Evolutionary conservation across 2,329 filamentous ascomycete genomes (phyloP).

Genomic region (Ophiostoma piceae): DNA sequence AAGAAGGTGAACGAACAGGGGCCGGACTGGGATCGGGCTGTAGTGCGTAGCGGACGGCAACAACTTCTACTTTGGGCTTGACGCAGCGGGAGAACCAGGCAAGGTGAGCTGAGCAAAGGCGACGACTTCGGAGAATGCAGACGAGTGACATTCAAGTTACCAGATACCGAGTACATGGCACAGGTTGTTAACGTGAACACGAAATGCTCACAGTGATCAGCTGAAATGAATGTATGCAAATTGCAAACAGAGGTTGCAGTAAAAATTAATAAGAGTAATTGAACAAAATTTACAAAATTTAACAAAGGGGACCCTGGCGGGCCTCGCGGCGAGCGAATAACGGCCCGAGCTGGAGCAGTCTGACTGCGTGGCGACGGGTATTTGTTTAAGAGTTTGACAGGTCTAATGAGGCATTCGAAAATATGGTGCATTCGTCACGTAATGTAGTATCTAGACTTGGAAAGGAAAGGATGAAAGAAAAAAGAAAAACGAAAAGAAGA

Average conservation of each 20-base stretch:
- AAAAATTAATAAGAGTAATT: neutral
- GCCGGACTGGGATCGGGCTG: slow-evolving; percentile 4
- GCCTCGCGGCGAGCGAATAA: neutral
- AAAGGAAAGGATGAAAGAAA: neutral
- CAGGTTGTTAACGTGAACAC: too few species aligned
- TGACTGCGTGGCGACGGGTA: neutral
- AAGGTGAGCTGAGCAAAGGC: neutral
- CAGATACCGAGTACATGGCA: neutral
- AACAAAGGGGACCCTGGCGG: too few species aligned
- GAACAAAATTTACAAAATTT: neutral
- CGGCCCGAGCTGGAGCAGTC: neutral
- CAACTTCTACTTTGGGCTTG: neutral
- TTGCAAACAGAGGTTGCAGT: neutral
- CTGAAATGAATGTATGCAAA: neutral
- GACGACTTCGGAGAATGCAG: slow-evolving; percentile 1
- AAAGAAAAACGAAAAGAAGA: neutral
- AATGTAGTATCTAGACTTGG: too few species aligned
- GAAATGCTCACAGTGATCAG: neutral
- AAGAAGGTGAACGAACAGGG: neutral
- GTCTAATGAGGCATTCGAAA: neutral
- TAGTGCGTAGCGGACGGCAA: slow-evolving; percentile 2
- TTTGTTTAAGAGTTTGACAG: slow-evolving; percentile 4
- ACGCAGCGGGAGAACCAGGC: neutral
- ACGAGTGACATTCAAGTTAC: neutral
- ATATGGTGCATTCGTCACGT: neutral